phyloP scores from a whole-genome alignment of 345 rosid genomes.

The Turnera subulata region DNA sequence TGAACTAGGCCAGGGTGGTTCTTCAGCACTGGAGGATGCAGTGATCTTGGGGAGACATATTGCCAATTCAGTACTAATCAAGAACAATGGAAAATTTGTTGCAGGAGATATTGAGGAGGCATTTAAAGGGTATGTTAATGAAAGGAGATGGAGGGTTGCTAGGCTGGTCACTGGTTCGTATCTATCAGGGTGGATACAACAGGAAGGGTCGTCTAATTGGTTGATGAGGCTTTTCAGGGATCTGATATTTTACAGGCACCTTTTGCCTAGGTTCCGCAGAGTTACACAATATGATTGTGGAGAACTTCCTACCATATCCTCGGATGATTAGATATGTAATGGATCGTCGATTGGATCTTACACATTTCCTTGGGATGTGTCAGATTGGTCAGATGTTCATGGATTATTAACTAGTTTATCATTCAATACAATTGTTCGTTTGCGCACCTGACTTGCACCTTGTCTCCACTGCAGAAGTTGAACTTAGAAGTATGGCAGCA shows the following conservation, averaged over 20 bases:
- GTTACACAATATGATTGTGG: conserved; percentile 30
- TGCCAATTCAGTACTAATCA: conserved; percentile 11
- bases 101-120: conserved; percentile 13
- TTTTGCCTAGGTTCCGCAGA: background rate
- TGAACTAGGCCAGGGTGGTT: conserved; percentile 48
- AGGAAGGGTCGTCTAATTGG: conserved; percentile 27
- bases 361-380: too few species aligned
- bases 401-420: too few species aligned
- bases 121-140: conserved; percentile 22
- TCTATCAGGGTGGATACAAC: conserved; percentile 37
- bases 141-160: conserved; percentile 35
- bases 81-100: conserved; percentile 7
- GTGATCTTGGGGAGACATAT: conserved; percentile 39
- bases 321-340: too few species aligned
- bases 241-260: conserved; percentile 16
- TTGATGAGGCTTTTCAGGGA: conserved; percentile 31
- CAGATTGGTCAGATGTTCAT: too few species aligned
- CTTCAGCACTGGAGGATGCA: conserved; percentile 39
- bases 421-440: too few species aligned
- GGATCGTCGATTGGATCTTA: background rate
- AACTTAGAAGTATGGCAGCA: too few species aligned
- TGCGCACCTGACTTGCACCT: too few species aligned
- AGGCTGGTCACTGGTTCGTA: conserved; percentile 24
- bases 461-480: too few species aligned
- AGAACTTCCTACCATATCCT: conserved; percentile 16